Conservation (phyloP, 2,329 filamentous ascomycete genomes). For the Trichoderma harzianum region DNA sequence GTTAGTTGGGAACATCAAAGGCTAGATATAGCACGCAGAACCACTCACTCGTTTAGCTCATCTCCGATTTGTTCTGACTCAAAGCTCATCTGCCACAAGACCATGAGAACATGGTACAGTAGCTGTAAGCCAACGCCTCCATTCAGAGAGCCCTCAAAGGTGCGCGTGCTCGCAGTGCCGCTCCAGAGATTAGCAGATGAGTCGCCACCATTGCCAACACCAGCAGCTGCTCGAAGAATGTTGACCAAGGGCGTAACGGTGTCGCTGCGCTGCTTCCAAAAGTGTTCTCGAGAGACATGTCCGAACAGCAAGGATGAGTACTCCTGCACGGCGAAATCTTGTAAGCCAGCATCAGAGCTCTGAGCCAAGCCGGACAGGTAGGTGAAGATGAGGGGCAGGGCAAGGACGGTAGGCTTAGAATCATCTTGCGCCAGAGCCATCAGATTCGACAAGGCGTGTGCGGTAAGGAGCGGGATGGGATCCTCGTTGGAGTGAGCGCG, state of each 20-base stretch:
- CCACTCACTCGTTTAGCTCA: constrained; percentile 79
- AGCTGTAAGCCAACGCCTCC: constrained; percentile 89
- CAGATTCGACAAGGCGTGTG: constrained; percentile 78
- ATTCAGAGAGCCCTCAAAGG: constrained; percentile 61
- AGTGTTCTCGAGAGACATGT: constrained; percentile 69
- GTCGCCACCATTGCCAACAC: constrained; percentile 63
- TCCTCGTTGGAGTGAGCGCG: constrained; percentile 74
- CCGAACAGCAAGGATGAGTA: constrained; percentile 83
- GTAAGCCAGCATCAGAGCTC: constrained; percentile 81
- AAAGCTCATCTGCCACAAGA: constrained; percentile 96
- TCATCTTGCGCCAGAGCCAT: constrained; percentile 66
- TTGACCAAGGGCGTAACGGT: constrained; percentile 78
- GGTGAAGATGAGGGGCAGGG: constrained; percentile 76
- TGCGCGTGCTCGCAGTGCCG: constrained; percentile 51
- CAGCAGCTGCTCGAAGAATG: constrained; percentile 75
- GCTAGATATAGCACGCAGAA: neutral
- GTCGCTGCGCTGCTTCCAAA: constrained; percentile 88
- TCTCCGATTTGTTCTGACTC: constrained; percentile 71
- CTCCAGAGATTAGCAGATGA: constrained; percentile 61
- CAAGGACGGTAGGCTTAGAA: constrained; percentile 65
- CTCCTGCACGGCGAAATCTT: constrained; percentile 92
- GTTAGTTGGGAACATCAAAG: constrained; percentile 20
- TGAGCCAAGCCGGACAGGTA: constrained; percentile 83
- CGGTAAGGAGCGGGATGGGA: constrained; percentile 83
- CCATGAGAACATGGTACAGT: constrained; percentile 88